Evolutionary conservation across 2,329 filamentous ascomycete species (phyloP).

Genomic region (Diaporthe capsici): DNA sequence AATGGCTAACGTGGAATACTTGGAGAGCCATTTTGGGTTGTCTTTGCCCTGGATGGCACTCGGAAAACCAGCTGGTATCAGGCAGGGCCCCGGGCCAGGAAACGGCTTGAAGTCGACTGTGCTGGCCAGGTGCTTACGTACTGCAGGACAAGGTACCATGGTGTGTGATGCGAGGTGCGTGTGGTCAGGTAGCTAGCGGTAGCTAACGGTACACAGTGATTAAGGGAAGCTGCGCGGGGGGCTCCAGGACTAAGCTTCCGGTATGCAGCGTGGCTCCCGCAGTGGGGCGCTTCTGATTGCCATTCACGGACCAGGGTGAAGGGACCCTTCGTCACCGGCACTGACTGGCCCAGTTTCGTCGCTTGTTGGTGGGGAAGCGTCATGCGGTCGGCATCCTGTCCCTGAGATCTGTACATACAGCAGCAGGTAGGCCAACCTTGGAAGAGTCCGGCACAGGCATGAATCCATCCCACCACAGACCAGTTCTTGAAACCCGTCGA

Average conservation of each 20-base stretch:
- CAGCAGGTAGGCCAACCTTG: no score
- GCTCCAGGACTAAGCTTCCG: conserved; percentile 21
- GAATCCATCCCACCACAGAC: conserved; percentile 34
- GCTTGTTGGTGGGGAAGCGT: conserved; percentile 25
- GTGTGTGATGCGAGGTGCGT: neutral
- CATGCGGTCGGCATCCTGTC: conserved; percentile 22
- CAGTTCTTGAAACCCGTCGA: conserved; percentile 21
- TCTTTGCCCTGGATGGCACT: neutral
- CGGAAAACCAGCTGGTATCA: neutral
- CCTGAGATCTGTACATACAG: conserved; percentile 21
- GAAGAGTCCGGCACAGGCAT: neutral
- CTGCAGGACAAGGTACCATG: neutral
- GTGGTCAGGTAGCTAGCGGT: neutral
- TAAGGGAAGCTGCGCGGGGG: neutral
- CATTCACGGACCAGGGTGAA: conserved; percentile 10
- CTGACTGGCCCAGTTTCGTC: conserved; percentile 26
- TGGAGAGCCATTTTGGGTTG: neutral
- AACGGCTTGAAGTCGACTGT: neutral
- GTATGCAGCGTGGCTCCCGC: conserved; percentile 23
- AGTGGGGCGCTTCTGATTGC: conserved; percentile 30
- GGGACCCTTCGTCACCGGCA: conserved; percentile 15
- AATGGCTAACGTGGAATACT: neutral
- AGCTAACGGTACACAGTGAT: neutral
- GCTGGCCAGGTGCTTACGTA: conserved; percentile 17
- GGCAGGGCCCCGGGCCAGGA: neutral